Base-by-base conservation (phyloP, 1,139 yeast genomes). In the Candida gigantensis region DNA sequence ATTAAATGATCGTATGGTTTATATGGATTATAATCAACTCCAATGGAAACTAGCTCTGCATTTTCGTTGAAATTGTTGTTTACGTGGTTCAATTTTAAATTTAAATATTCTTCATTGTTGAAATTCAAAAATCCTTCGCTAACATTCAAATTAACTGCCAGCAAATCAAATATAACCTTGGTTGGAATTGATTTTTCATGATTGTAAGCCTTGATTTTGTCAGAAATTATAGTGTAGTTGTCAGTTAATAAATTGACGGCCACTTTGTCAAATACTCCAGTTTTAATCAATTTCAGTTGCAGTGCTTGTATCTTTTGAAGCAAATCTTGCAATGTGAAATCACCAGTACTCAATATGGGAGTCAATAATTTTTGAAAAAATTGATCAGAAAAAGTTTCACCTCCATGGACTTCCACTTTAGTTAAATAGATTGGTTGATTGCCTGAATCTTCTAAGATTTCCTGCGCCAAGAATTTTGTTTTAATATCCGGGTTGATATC, bases 321-420 rank as follows among this genome's bases (percentile, higher is more conserved):
- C 46, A 77, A 59, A 44, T 71, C 70, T 8, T 54, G 58, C 32
- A 77, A 56, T 1, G 81, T 75, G 40, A 68, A 65, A 50, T 74
- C 79, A 30, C 74, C 61, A 1, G 62, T 52, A 8, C 51, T 56
- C 19, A 71, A 56, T 41, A 77, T 55, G 12, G 82, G 81, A 2
- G 58, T 44, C 36, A 77, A 57, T 27, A 75, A 54, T 46, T 71
- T 74, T 39, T 56, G 53, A 57, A 72, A 74, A 51, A 75, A 76
- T 29, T 65, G 64, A 35, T 61, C 57, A 30, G 75, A 62, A 49
- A 75, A 74, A 6, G 62, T 54, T 31, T 72, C 77, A 11, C 78
- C 80, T 5, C 81, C 81, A 35, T 49, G 52, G 27, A 77, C 72
- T 38, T 74, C 75, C 19, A 77, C 65, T 31, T 62, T 51, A 10